Percentiles rank a stretch among this genome's conserved stretches.
phyloP scores from a whole-genome alignment of 495 filamentous ascomycete species.

The Rusavskia elegans region DNA sequence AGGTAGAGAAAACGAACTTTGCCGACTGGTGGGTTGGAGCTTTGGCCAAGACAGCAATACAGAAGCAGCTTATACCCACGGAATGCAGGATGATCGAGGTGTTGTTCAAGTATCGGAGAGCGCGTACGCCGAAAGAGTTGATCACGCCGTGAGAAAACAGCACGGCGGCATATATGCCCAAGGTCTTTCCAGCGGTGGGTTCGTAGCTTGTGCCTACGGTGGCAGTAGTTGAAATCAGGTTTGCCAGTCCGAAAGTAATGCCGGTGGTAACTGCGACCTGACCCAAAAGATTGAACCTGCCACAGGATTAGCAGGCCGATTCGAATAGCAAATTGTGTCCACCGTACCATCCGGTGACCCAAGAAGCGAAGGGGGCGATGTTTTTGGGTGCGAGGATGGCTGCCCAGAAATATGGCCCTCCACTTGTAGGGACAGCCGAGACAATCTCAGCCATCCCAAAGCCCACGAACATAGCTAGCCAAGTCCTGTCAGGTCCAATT shows the following conservation, averaged over 20 bases:
- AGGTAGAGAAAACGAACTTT: slow-evolving; percentile 41
- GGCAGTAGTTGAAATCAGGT: slow-evolving; percentile 41
- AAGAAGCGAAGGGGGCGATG: slow-evolving; percentile 41
- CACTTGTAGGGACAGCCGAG: slow-evolving; percentile 45
- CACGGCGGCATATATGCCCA: slow-evolving; percentile 49
- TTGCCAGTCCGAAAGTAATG: slow-evolving; percentile 49
- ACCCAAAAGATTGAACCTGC: slow-evolving; percentile 37
- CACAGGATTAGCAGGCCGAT: not conserved
- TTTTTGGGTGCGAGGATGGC: slow-evolving; percentile 40
- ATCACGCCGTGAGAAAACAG: slow-evolving; percentile 38
- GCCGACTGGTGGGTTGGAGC: slow-evolving; percentile 45
- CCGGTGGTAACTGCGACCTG: slow-evolving; percentile 53
- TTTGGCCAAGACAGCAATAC: slow-evolving; percentile 43
- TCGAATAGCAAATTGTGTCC: slow-evolving; percentile 3
- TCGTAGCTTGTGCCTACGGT: slow-evolving; percentile 36
- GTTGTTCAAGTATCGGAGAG: slow-evolving; percentile 44
- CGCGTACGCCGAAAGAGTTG: slow-evolving; percentile 43
- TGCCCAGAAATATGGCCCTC: slow-evolving; percentile 53
- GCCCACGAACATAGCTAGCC: slow-evolving; percentile 34
- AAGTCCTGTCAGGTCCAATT: not conserved
- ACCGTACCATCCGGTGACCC: slow-evolving; percentile 45
- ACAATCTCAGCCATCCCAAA: slow-evolving; percentile 51
- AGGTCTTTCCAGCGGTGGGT: slow-evolving; percentile 33
- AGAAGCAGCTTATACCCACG: slow-evolving; percentile 37
- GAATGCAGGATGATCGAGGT: slow-evolving; percentile 44